Evolutionary conservation across 2,329 filamentous ascomycete species (phyloP).

Genomic region (Aspergillus sp.): DNA sequence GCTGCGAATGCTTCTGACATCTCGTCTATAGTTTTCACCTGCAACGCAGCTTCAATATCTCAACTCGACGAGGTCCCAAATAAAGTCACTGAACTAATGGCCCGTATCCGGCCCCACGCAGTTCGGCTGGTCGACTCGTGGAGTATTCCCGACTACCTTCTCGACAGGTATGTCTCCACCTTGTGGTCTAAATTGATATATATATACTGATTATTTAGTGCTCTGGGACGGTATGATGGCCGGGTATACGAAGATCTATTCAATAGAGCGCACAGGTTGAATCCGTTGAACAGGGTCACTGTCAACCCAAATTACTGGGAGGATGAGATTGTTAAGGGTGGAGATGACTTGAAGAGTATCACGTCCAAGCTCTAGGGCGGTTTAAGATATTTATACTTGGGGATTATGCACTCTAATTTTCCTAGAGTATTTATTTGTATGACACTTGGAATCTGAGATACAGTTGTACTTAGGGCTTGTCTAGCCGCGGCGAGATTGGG

Average conservation of each 20-base stretch:
- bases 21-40: conserved; percentile 39
- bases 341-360: conserved; percentile 4
- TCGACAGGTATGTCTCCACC: conserved; percentile 37
- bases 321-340: conserved; percentile 27
- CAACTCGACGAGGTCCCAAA: conserved; percentile 44
- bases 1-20: not conserved
- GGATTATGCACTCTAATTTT: too few relatives aligned
- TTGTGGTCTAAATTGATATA: not conserved
- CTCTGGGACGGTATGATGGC: conserved; percentile 53
- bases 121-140: conserved; percentile 54
- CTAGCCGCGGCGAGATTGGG: too few relatives aligned
- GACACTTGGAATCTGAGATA: too few relatives aligned
- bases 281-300: conserved; percentile 52
- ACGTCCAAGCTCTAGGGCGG: too few relatives aligned
- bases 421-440: too few relatives aligned
- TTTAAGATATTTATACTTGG: too few relatives aligned
- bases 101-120: conserved; percentile 50
- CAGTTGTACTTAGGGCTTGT: too few relatives aligned
- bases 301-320: conserved; percentile 46
- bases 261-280: conserved; percentile 51
- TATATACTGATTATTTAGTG: conserved; percentile 31
- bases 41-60: conserved; percentile 41
- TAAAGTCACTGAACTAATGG: conserved; percentile 49
- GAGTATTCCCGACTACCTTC: conserved; percentile 54
- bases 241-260: conserved; percentile 56